A percentile compares a stretch with the other conserved stretches of the same genome.
phyloP scores from a whole-genome alignment of 768 basidiomycete genomes.

The Auriscalpium vulgare region DNA sequence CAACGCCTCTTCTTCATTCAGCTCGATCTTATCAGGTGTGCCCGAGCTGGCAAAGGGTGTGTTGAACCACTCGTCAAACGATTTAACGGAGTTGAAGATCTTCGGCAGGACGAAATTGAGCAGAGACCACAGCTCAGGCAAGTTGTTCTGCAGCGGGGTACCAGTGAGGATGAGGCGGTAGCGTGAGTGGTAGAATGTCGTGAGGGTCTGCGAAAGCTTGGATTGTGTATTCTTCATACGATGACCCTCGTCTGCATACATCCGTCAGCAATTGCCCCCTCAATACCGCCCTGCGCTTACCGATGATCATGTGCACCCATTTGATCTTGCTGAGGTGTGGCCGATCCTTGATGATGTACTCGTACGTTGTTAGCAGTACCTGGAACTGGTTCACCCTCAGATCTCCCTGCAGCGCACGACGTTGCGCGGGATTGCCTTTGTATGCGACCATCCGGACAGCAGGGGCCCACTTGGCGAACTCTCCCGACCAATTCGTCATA shows the following conservation, averaged over 20 bases:
- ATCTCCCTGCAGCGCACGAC: conserved; percentile 70
- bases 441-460: conserved; percentile 71
- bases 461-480: conserved; percentile 97
- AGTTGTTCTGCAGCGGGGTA: conserved; percentile 94
- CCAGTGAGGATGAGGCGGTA: conserved; percentile 93
- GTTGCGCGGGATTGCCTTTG: conserved; percentile 85
- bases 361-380: conserved; percentile 89
- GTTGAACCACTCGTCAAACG: conserved; percentile 99
- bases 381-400: conserved; percentile 80
- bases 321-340: conserved; percentile 82
- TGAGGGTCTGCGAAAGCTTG: conserved; percentile 84
- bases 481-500: conserved; percentile 95
- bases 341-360: conserved; percentile 98
- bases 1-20: conserved; percentile 99
- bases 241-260: conserved; percentile 76
- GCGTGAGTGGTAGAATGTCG: conserved; percentile 86
- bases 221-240: conserved; percentile 95
- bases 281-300: conserved; percentile 29
- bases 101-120: conserved; percentile 93
- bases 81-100: conserved; percentile 98
- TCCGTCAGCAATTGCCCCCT: too few species aligned
- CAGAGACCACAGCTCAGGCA: conserved; percentile 91
- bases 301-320: conserved; percentile 98
- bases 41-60: conserved; percentile 99
- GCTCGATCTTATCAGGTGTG: conserved; percentile 93